Conservation (phyloP, 169 alveolate species). For the Cryptosporidium xiaoi region DNA sequence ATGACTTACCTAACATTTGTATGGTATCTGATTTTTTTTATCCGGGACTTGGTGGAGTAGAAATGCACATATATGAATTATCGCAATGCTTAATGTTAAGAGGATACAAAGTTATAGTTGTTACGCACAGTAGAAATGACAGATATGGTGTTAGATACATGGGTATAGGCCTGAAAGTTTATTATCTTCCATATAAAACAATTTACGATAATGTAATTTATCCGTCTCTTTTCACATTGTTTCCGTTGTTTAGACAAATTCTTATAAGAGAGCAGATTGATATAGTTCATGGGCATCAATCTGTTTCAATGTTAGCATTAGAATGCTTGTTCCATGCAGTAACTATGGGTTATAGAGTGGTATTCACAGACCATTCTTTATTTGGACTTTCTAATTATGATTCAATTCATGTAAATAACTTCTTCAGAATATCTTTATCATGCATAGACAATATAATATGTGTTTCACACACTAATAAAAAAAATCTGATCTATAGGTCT, state of each 20-base stretch:
- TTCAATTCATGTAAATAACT: constrained; percentile 92
- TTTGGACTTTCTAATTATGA: constrained; percentile 96
- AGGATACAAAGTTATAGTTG: constrained; percentile 96
- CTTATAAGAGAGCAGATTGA: constrained; percentile 95
- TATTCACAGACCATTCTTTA: constrained; percentile 99
- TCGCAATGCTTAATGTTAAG: constrained; percentile 91
- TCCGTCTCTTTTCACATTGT: constrained; percentile 80
- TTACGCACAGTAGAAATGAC: constrained; percentile 92
- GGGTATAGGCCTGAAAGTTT: constrained; percentile 98
- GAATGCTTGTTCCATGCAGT: constrained; percentile 85
- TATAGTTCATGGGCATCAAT: constrained; percentile 94
- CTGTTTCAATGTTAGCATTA: constrained; percentile 84
- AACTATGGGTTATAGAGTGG: constrained; percentile 88
- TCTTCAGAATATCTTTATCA: constrained; percentile 80
- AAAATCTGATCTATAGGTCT: constrained; percentile 95
- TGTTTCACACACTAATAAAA: constrained; percentile 94
- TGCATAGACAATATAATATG: constrained; percentile 91
- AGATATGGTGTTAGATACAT: constrained; percentile 96
- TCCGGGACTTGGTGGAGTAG: constrained; percentile 99
- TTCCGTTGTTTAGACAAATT: constrained; percentile 90
- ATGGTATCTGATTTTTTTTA: constrained; percentile 92
- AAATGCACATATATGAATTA: constrained; percentile 96
- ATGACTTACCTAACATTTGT: constrained; percentile 57
- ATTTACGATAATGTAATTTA: constrained; percentile 84
- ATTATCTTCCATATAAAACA: constrained; percentile 92